Percentiles rank a stretch among this genome's conserved stretches.
These are phyloP conservation scores for Yarrowia deformans DNA, from an alignment of 805 yeast species.

Conservation along the genomic window DNA sequence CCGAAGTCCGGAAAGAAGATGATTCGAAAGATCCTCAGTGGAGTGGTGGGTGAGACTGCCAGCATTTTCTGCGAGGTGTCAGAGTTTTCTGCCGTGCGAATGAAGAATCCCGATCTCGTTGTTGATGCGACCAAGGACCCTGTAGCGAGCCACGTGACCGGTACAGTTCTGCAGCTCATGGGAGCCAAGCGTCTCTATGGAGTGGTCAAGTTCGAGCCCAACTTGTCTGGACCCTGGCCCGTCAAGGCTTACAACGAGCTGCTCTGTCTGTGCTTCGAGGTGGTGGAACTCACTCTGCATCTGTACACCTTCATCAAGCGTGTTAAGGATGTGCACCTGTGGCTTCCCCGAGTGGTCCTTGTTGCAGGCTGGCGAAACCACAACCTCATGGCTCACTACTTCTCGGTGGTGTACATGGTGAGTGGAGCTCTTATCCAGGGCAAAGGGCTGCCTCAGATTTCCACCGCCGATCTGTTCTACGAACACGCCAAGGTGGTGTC, in stretches of 20 bases:
- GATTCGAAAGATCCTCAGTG: slow-evolving; percentile 47
- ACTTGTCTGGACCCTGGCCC: slow-evolving; percentile 50
- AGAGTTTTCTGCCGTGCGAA: slow-evolving; percentile 47
- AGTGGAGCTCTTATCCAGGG: slow-evolving; percentile 46
- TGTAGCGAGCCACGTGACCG: slow-evolving; percentile 42
- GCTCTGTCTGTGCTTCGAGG: slow-evolving; percentile 41
- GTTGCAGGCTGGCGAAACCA: slow-evolving; percentile 49
- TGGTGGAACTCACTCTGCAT: slow-evolving; percentile 45
- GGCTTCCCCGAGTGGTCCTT: slow-evolving; percentile 44
- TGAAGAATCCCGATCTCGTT: slow-evolving; percentile 43
- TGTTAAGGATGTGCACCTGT: slow-evolving; percentile 43
- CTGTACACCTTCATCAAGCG: slow-evolving; percentile 46
- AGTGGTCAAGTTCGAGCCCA: slow-evolving; percentile 47
- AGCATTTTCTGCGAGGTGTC: slow-evolving; percentile 47
- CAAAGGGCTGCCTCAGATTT: slow-evolving; percentile 25
- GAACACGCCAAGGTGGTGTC: slow-evolving; percentile 27
- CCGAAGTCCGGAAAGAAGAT: slow-evolving; percentile 49
- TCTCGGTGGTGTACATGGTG: slow-evolving; percentile 49
- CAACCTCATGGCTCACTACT: slow-evolving; percentile 46
- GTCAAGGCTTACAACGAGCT: slow-evolving; percentile 45
- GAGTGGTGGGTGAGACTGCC: slow-evolving; percentile 45
- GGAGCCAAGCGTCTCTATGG: slow-evolving; percentile 39
- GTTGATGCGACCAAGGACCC: slow-evolving; percentile 45
- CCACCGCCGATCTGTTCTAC: background rate
- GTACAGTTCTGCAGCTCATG: slow-evolving; percentile 37